These are phyloP conservation scores for Cardamine occulta DNA, from an alignment of 345 rosid genomes.

Conservation along the genomic window DNA sequence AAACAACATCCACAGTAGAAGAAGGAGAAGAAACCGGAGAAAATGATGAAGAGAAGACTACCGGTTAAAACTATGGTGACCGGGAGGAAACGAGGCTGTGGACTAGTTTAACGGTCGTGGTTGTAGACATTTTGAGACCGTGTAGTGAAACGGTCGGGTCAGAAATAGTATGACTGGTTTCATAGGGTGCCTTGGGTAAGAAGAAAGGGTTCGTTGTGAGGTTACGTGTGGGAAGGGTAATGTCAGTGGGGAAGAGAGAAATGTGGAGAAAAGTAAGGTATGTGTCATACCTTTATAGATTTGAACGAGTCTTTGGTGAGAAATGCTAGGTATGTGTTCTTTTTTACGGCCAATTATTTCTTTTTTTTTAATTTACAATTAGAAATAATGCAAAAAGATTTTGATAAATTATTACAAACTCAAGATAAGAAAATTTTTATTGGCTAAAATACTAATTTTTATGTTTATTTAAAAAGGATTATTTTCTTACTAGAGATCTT, in stretches of 20 bases:
- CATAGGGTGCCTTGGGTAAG: constrained; percentile 30
- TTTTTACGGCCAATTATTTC: not conserved
- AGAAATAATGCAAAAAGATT: not conserved
- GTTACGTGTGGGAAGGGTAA: constrained; percentile 33
- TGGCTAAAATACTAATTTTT: too few relatives aligned
- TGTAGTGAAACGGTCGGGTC: constrained; percentile 27
- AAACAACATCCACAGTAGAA: constrained; percentile 61
- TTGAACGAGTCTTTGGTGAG: constrained; percentile 44
- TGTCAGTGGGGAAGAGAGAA: constrained; percentile 37
- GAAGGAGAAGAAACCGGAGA: constrained; percentile 60
- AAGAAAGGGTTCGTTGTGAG: constrained; percentile 22
- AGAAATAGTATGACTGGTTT: constrained; percentile 24
- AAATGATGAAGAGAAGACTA: constrained; percentile 58
- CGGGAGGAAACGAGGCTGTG: constrained; percentile 50
- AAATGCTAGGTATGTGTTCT: constrained; percentile 29
- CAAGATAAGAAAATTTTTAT: too few relatives aligned
- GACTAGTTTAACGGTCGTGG: constrained; percentile 11
- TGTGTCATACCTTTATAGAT: not conserved
- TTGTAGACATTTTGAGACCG: constrained; percentile 43
- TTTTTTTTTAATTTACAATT: not conserved
- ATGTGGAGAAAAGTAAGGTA: constrained; percentile 34
- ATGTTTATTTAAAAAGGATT: not conserved
- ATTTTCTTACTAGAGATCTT: too few relatives aligned
- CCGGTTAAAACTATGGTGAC: constrained; percentile 57
- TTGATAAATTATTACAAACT: not conserved